Evolutionary conservation across 2,329 filamentous ascomycete species (phyloP), one percentile per base, ranked within the genome.

Genomic region (Pseudocercospora pini-densiflorae): DNA sequence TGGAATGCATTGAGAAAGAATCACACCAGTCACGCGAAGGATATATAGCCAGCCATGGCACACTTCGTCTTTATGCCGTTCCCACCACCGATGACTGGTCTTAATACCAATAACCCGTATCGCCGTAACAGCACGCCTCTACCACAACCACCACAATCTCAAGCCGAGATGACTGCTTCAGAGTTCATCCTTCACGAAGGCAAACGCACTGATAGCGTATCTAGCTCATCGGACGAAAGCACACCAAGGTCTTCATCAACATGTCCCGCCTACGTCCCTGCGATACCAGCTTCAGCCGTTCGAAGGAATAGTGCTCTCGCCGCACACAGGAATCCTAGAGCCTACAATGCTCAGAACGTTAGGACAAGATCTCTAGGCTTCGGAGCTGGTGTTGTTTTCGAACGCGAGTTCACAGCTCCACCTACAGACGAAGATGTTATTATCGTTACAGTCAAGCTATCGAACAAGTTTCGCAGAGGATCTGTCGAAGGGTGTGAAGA

Each of bases 81-180:
- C n/a, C 43, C 36, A 12, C 59, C 43, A 51, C 24, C 59, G 10
- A 31, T 16, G 23, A 29, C 31, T 31, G 40, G 24, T 33, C n/a
- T 51, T 43, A 49, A 61, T 16, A 31, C 19, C 43, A 27, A 51
- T 8, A 51, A 49, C 27, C 24, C 40, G 8, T 51, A 47, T 36
- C n/a, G 59, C 23, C 59, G 40, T 14, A n/a, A 61, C 27, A 29
- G 58, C 36, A 45, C 51, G 4, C 31, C 61, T 21, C 33, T 57
- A 9, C 61, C 12, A 9, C 21, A 29, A 80, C 49, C 73, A 81
- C 29, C 59, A 84, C 23, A 74, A 76, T 9, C 82, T 84, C n/a
- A 73, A 78, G 10, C 83, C 59, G 59, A 49, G 31, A 61, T 61
- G 59, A 49, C 49, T 59, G 64, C 59, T 23, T 33, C 62, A 7